Conservation (phyloP, 768 basidiomycete species). For the Tylopilus vinaceipallidus region DNA sequence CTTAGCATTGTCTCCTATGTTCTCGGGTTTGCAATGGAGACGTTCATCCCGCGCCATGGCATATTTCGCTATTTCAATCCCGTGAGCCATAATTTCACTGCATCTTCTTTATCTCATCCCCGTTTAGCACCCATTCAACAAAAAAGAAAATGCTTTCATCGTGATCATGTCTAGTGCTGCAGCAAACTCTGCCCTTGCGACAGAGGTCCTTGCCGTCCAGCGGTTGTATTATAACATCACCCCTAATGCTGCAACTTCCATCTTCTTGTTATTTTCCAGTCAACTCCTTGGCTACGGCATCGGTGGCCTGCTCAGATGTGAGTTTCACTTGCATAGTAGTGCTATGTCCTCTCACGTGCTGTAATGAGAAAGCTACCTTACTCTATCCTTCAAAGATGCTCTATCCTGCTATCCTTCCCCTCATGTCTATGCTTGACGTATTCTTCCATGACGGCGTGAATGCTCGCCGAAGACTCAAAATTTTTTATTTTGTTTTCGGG, state of each 20-base stretch:
- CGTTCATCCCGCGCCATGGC: constrained; percentile 43
- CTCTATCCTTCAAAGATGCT: constrained; percentile 49
- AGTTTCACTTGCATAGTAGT: constrained; percentile 3
- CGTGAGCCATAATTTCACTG: constrained; percentile 8
- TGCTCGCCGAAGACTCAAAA: constrained; percentile 41
- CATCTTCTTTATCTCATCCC: background rate
- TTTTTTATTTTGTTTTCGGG: constrained; percentile 24
- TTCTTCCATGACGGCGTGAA: constrained; percentile 42
- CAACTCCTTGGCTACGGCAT: constrained; percentile 50
- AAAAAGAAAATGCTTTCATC: constrained; percentile 58
- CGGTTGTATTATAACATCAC: constrained; percentile 52
- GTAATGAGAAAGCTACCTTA: constrained; percentile 14
- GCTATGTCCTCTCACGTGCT: constrained; percentile 1
- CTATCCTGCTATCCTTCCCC: constrained; percentile 34
- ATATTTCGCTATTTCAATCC: constrained; percentile 52
- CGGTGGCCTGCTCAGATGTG: constrained; percentile 51
- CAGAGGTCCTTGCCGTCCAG: constrained; percentile 54
- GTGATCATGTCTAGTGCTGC: constrained; percentile 58
- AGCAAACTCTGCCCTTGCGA: constrained; percentile 51
- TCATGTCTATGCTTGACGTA: constrained; percentile 27
- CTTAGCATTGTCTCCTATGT: constrained; percentile 49
- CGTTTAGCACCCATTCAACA: constrained; percentile 49
- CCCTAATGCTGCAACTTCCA: constrained; percentile 44
- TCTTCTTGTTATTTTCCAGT: constrained; percentile 40
- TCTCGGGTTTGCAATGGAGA: constrained; percentile 47